These are phyloP conservation scores for Abrus pulchellus DNA, from an alignment of 306 rosid genomes.

Conservation along the genomic window DNA sequence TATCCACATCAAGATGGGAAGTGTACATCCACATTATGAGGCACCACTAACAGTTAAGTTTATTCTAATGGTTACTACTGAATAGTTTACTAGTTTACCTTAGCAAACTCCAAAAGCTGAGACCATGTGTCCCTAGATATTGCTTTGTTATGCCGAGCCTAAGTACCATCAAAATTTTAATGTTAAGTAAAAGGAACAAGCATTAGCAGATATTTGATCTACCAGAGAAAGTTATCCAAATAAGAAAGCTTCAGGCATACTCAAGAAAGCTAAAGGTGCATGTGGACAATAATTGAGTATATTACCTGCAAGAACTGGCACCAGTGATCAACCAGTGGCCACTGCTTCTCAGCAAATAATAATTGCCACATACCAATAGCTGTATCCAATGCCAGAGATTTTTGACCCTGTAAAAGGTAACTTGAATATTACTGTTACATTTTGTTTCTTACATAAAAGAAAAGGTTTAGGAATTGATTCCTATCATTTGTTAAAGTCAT, in stretches of 20 bases:
- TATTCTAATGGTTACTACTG: background rate
- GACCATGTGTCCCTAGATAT: slow-evolving; percentile 98
- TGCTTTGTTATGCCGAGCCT: slow-evolving; percentile 98
- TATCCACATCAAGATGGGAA: slow-evolving; percentile 7
- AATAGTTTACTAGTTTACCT: slow-evolving; percentile 59
- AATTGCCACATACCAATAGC: slow-evolving; percentile 99
- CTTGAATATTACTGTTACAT: background rate
- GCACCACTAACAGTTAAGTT: background rate
- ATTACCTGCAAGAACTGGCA: slow-evolving; percentile 96
- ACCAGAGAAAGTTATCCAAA: background rate
- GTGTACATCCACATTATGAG: background rate
- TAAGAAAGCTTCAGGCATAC: slow-evolving; percentile 26
- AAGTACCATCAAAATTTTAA: slow-evolving; percentile 38
- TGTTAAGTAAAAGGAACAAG: slow-evolving; percentile 15
- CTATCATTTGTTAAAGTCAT: background rate
- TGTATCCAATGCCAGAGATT: slow-evolving; percentile 97
- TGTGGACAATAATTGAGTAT: slow-evolving; percentile 1
- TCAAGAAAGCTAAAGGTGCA: slow-evolving; percentile 32
- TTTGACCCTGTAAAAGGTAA: slow-evolving; percentile 83
- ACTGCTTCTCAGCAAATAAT: slow-evolving; percentile 95
- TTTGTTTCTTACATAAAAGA: background rate
- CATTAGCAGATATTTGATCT: background rate
- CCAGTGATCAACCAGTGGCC: slow-evolving; percentile 98
- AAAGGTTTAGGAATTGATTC: background rate
- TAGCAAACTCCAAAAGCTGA: slow-evolving; percentile 97